Evolutionary conservation across 495 filamentous ascomycete genomes (phyloP).

Genomic region (Penicillium odoratum): DNA sequence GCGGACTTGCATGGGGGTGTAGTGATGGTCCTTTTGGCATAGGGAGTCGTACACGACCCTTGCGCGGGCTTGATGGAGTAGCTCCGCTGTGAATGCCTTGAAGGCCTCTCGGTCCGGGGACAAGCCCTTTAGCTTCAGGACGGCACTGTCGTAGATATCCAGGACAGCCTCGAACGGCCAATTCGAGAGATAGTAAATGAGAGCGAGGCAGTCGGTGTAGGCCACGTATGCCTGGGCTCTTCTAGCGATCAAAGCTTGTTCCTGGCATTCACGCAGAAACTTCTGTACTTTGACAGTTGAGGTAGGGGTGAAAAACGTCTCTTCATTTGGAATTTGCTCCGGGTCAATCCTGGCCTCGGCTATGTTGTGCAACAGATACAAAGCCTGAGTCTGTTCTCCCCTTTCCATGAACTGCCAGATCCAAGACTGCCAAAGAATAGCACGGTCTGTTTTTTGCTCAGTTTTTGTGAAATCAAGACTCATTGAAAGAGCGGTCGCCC

Average conservation of each 20-base stretch:
- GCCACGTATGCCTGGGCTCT: slow-evolving; percentile 46
- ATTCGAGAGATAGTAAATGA: slow-evolving; percentile 63
- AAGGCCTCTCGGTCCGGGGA: slow-evolving; percentile 30
- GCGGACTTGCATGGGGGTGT: slow-evolving; percentile 65
- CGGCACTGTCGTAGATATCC: slow-evolving; percentile 52
- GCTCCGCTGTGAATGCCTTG: slow-evolving; percentile 45
- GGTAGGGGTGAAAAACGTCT: slow-evolving; percentile 31
- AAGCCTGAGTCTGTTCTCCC: slow-evolving; percentile 43
- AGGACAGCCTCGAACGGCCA: slow-evolving; percentile 34
- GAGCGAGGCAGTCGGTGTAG: slow-evolving; percentile 58
- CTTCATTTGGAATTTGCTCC: slow-evolving; percentile 6
- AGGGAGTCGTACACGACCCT: slow-evolving; percentile 70
- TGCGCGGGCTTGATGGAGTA: slow-evolving; percentile 64
- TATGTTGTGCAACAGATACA: slow-evolving; percentile 49
- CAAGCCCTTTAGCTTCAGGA: slow-evolving; percentile 39
- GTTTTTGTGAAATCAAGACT: slow-evolving; percentile 38
- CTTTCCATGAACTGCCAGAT: slow-evolving; percentile 49
- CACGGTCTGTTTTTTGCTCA: slow-evolving; percentile 37
- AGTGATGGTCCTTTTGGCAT: slow-evolving; percentile 43
- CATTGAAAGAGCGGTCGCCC: slow-evolving; percentile 64
- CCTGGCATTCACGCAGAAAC: slow-evolving; percentile 55
- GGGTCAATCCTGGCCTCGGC: slow-evolving; percentile 30
- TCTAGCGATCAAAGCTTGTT: slow-evolving; percentile 53
- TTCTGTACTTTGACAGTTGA: slow-evolving; percentile 57
- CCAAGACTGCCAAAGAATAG: slow-evolving; percentile 69